These are phyloP conservation scores for Phytophthora capsici DNA, from an alignment of 352 stramenopile genomes.

Conservation along the genomic window DNA sequence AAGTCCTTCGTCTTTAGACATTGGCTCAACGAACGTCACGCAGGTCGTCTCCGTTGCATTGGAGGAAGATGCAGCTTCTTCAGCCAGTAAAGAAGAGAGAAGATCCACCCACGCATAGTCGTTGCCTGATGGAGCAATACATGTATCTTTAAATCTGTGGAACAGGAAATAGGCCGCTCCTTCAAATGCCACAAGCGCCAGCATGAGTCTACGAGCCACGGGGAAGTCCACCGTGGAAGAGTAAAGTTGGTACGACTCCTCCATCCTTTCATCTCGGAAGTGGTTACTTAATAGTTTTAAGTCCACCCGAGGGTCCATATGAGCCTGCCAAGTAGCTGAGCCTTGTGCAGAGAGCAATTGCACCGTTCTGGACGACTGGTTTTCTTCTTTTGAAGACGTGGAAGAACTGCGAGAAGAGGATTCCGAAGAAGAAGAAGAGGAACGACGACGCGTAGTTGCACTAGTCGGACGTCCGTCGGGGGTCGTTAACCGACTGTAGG, in stretches of 20 bases:
- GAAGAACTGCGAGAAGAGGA: conserved; percentile 30
- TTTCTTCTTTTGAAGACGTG: conserved; percentile 11
- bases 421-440: conserved; percentile 23
- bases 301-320: conserved; percentile 62
- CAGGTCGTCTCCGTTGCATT: conserved; percentile 33
- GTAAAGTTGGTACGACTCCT: conserved; percentile 85
- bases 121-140: conserved; percentile 36
- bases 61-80: conserved; percentile 2
- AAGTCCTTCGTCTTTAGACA: conserved; percentile 37
- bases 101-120: conserved; percentile 39
- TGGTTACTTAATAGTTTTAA: conserved; percentile 68
- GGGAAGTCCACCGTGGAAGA: conserved; percentile 76
- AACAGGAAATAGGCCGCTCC: conserved; percentile 64
- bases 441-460: neutral
- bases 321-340: conserved; percentile 50
- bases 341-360: conserved; percentile 47
- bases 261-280: conserved; percentile 71
- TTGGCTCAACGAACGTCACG: conserved; percentile 38
- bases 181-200: conserved; percentile 68
- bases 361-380: conserved; percentile 15
- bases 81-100: conserved; percentile 23
- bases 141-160: conserved; percentile 47
- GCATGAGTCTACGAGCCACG: conserved; percentile 59
- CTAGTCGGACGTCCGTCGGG: conserved; percentile 4
- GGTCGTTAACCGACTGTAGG: conserved; percentile 18